phyloP scores from a whole-genome alignment of 148 eudicot species.

The Limonium bicolor region DNA sequence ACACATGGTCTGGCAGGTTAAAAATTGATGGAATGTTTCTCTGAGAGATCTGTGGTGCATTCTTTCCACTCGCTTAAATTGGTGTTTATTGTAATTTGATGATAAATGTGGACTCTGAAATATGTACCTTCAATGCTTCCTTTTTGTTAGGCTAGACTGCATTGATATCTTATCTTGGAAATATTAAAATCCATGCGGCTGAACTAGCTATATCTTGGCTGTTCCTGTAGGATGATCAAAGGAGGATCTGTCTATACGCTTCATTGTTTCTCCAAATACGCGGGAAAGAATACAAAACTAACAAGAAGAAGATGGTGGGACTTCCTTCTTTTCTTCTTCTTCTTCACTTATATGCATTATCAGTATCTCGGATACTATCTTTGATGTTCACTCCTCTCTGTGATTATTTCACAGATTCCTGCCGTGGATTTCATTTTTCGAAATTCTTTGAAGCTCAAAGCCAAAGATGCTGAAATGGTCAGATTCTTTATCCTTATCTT shows the following conservation, averaged over 20 bases:
- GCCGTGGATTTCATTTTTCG: conserved; percentile 57
- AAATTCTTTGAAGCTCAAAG: conserved; percentile 71
- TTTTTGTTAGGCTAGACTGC: too few species aligned
- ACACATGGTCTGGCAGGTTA: too few species aligned
- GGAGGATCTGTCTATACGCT: conserved; percentile 61
- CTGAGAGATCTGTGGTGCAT: too few species aligned
- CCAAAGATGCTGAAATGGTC: conserved; percentile 82
- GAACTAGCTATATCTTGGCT: too few species aligned
- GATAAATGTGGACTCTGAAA: too few species aligned
- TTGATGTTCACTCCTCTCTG: background rate
- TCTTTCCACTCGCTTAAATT: too few species aligned
- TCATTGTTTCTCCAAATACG: conserved; percentile 66
- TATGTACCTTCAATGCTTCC: too few species aligned
- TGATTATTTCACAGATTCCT: conserved; percentile 33
- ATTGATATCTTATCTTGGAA: too few species aligned
- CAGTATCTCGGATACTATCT: background rate
- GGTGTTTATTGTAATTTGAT: too few species aligned
- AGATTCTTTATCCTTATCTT: background rate
- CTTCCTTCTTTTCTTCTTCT: conserved; percentile 2
- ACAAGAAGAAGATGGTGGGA: conserved; percentile 57
- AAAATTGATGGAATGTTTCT: too few species aligned
- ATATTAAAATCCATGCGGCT: too few species aligned
- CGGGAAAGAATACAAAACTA: conserved; percentile 30
- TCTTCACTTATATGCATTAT: too few species aligned
- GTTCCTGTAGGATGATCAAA: conserved; percentile 83